phyloP scores from a whole-genome alignment of 306 rosid genomes.

The Calophaca sinica region DNA sequence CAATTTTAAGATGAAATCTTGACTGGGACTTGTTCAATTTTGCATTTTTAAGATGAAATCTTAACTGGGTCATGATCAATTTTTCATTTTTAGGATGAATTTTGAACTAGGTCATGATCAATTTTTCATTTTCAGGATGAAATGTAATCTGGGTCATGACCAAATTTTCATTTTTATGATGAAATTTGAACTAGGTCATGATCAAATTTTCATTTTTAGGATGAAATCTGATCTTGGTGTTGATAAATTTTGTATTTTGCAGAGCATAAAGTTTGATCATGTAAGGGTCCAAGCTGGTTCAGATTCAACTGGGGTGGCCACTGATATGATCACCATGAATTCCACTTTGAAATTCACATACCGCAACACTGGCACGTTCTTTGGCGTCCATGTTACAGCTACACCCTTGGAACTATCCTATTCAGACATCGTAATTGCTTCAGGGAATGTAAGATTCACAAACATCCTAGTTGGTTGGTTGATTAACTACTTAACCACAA shows the following conservation, averaged over 20 bases:
- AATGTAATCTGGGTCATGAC: background rate
- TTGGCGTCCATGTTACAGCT: slow-evolving; percentile 82
- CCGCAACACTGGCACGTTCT: slow-evolving; percentile 87
- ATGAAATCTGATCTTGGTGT: background rate
- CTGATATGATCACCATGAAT: slow-evolving; percentile 86
- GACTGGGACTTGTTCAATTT: background rate
- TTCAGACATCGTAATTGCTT: slow-evolving; percentile 68
- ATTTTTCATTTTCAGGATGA: background rate
- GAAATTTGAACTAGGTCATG: background rate
- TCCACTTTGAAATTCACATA: slow-evolving; percentile 79
- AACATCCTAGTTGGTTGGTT: background rate
- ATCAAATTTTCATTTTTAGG: background rate
- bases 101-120: background rate
- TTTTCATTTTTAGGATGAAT: background rate
- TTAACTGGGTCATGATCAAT: background rate
- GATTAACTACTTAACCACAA: background rate
- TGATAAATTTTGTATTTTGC: slow-evolving; percentile 38
- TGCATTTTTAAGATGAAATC: background rate
- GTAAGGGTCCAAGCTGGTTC: slow-evolving; percentile 88
- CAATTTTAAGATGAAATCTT: background rate
- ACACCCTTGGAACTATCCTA: slow-evolving; percentile 77
- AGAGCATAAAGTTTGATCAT: slow-evolving; percentile 78
- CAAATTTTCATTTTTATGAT: background rate
- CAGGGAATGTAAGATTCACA: slow-evolving; percentile 68
- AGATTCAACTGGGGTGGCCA: slow-evolving; percentile 84